Base-by-base conservation (phyloP, 495 filamentous ascomycete species). In the Aspergillus avenaceus region DNA sequence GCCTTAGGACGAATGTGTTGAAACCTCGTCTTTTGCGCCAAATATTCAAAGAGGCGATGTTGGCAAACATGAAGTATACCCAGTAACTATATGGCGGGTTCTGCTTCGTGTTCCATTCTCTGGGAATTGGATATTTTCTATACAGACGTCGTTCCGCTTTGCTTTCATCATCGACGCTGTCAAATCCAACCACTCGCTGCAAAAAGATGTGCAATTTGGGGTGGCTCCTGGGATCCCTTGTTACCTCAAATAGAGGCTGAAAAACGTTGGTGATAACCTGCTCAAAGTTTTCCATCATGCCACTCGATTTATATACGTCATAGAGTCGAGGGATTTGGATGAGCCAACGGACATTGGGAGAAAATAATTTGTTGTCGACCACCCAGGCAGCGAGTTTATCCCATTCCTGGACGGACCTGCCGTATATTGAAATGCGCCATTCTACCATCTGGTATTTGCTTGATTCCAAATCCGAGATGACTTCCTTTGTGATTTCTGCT, bases 361-460 rank as follows among this genome's bases (percentile, higher is more conserved):
- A 96, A 66, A 96, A 92, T 25, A 98, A 77, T 69, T 97, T 97
- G 69, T 98, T 95, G 75, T 98, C 93, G 14, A 97, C 81, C n/a
- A 98, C 93, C 93, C 93, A 98, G 8, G 88, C 88, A 3, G 93
- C 92, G 37, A 98, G 81, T 60, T 95, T 98, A 64, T 97, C 92
- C 93, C 93, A 98, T 66, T 98, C 93, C 52, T 96, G 86, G 23
- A 93, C 71, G 5, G 87, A 84, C 64, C 88, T 85, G 45, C 93
- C 93, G 62, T 98, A 97, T 51, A 98, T 91, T 11, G 90, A 96
- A 47, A 98, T 93, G 14, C 93, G 88, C 89, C 95, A 98, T 73
- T 98, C 93, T 5, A 91, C 95, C 88, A 98, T 96, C 67, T 98
- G 93, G 61, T 98, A 97, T 64, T 98, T 98, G 79, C 92, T 97